phyloP scores from a whole-genome alignment of 768 basidiomycete species.

The Lactifluus hygrophoroides region DNA sequence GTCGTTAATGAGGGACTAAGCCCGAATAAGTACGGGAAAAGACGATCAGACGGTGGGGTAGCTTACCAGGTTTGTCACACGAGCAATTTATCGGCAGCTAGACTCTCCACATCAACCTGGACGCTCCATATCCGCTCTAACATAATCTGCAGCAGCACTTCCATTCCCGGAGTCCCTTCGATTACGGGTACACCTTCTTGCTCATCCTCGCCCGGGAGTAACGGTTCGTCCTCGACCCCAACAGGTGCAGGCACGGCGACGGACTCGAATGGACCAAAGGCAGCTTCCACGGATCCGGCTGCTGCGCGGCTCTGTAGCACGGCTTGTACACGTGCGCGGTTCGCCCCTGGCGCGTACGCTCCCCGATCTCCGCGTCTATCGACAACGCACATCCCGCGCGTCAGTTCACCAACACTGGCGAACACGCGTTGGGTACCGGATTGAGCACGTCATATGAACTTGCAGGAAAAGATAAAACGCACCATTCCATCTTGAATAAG shows the following conservation, averaged over 20 bases:
- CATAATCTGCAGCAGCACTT: constrained; percentile 39
- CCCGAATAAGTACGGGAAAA: too few relatives aligned
- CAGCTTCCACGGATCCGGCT: constrained; percentile 20
- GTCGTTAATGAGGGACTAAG: not conserved
- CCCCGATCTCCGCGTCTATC: constrained; percentile 61
- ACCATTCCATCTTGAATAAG: constrained; percentile 18
- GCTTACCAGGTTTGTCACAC: not conserved
- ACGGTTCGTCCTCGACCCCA: constrained; percentile 33
- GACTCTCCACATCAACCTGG: not conserved
- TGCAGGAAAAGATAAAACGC: not conserved
- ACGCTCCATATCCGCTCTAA: constrained; percentile 50
- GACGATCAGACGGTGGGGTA: not conserved
- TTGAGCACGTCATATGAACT: not conserved
- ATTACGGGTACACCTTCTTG: constrained; percentile 32
- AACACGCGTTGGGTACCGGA: not conserved
- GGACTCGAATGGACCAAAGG: constrained; percentile 35
- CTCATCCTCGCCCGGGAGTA: not conserved
- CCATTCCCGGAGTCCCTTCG: constrained; percentile 56
- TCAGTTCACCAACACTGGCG: constrained; percentile 62
- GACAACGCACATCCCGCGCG: constrained; percentile 81
- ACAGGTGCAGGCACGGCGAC: constrained; percentile 47
- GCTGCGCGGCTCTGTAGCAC: constrained; percentile 35
- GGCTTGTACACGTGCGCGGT: constrained; percentile 54
- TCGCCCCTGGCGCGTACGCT: constrained; percentile 58
- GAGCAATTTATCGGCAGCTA: not conserved